Percentiles rank a stretch among this genome's conserved stretches.
Conservation (phyloP, 495 filamentous ascomycete species). For the Penicillium arizonense region DNA sequence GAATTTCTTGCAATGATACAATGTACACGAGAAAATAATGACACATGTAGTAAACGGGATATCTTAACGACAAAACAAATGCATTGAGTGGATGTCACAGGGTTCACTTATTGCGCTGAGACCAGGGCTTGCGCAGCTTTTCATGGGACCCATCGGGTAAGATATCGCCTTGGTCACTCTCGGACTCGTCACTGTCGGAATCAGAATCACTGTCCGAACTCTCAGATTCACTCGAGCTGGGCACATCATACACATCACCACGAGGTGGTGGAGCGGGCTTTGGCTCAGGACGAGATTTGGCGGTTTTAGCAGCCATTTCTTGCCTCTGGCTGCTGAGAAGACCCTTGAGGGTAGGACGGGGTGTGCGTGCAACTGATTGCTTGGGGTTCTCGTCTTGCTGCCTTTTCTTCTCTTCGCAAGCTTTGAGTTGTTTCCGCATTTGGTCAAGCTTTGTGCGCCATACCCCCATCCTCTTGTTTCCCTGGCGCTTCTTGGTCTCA, state of each 20-base stretch:
- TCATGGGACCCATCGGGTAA: constrained; percentile 10
- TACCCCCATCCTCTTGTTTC: too few species aligned
- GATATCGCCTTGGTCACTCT: constrained; percentile 14
- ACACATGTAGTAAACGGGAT: not conserved
- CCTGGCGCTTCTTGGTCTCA: too few species aligned
- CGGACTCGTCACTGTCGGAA: constrained; percentile 7
- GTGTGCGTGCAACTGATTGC: not conserved
- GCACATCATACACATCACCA: constrained; percentile 1
- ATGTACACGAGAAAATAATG: not conserved
- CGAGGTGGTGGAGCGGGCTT: not conserved
- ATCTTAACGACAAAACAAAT: not conserved
- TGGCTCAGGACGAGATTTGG: constrained; percentile 5
- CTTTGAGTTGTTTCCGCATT: not conserved
- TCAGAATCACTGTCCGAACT: not conserved
- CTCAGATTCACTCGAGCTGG: not conserved
- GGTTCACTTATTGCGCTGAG: not conserved
- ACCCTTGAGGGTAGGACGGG: constrained; percentile 9
- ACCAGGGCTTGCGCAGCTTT: constrained; percentile 6
- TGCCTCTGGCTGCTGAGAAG: constrained; percentile 6
- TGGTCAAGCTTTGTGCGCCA: too few species aligned
- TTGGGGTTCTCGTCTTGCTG: not conserved
- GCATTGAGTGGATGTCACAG: not conserved
- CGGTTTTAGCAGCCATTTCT: constrained; percentile 5
- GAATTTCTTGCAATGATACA: not conserved
- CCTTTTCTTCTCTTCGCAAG: not conserved